These are phyloP conservation scores for Sporobolus alterniflorus DNA, from an alignment of 202 grass and related monocot species.

Conservation along the genomic window DNA sequence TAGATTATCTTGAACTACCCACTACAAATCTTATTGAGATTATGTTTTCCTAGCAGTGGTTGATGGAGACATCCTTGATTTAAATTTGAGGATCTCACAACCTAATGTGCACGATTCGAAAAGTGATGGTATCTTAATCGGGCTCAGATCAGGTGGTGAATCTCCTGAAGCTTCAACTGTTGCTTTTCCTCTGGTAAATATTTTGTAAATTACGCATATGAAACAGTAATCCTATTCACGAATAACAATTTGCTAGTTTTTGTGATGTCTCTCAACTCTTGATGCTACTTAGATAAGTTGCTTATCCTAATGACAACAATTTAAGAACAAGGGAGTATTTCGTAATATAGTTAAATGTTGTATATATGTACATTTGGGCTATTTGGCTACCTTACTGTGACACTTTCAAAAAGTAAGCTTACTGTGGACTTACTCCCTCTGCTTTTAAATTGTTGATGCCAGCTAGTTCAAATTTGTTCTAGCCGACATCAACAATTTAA, in stretches of 20 bases:
- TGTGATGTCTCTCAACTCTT: background rate
- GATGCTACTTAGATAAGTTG: slow-evolving; percentile 3
- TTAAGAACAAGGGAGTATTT: too few relatives aligned
- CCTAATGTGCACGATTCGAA: slow-evolving; percentile 43
- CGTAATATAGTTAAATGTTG: background rate
- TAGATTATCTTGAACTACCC: background rate
- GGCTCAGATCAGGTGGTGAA: slow-evolving; percentile 43
- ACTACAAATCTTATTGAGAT: background rate
- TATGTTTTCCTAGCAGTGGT: slow-evolving; percentile 30
- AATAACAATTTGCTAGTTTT: background rate
- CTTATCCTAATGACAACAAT: too few relatives aligned
- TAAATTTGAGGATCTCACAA: slow-evolving; percentile 82
- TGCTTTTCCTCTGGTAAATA: slow-evolving; percentile 43
- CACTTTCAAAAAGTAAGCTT: background rate
- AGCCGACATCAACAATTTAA: too few relatives aligned
- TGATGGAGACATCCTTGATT: slow-evolving; percentile 56
- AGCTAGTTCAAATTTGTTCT: too few relatives aligned
- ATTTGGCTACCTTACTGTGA: background rate
- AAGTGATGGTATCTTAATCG: slow-evolving; percentile 33
- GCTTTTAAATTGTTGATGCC: too few relatives aligned
- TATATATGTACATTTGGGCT: background rate
- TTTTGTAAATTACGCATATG: background rate
- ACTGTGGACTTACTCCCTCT: background rate
- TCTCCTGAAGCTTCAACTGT: slow-evolving; percentile 42
- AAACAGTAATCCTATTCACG: background rate